These are phyloP conservation scores for Carallia pectinifolia DNA, from an alignment of 345 rosid genomes.

Conservation along the genomic window DNA sequence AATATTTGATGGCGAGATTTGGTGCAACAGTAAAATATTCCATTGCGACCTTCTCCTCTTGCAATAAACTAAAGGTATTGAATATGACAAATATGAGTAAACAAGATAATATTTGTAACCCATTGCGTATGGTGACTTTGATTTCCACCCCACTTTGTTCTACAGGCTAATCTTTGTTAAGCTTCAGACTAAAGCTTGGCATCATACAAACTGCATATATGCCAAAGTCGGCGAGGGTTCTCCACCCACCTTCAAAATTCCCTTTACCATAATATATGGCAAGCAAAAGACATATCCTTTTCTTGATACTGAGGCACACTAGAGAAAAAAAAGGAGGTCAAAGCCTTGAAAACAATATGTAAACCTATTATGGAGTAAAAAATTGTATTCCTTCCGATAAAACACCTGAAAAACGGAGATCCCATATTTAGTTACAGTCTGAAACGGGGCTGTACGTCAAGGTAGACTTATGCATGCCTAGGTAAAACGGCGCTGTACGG, in stretches of 20 bases:
- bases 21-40: too few relatives aligned
- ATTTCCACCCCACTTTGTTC: constrained; percentile 14
- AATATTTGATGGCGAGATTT: too few relatives aligned
- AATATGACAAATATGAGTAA: not conserved
- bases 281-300: not conserved
- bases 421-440: too few relatives aligned
- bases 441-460: too few relatives aligned
- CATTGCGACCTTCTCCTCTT: not conserved
- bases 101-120: not conserved
- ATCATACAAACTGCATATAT: constrained; percentile 16
- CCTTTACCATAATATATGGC: not conserved
- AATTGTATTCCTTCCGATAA: not conserved
- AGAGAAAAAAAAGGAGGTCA: not conserved
- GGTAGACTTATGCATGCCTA: too few relatives aligned
- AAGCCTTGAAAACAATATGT: not conserved
- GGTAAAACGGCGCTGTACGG: too few relatives aligned
- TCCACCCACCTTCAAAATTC: constrained; percentile 7
- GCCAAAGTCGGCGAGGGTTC: constrained; percentile 23
- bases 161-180: constrained; percentile 6
- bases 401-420: not conserved
- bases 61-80: not conserved
- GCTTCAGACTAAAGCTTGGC: constrained; percentile 40
- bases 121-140: not conserved
- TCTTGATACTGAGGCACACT: not conserved
- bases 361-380: not conserved